Evolutionary conservation across 495 filamentous ascomycete genomes (phyloP).

Genomic region (Sabuloglossum arenarium): DNA sequence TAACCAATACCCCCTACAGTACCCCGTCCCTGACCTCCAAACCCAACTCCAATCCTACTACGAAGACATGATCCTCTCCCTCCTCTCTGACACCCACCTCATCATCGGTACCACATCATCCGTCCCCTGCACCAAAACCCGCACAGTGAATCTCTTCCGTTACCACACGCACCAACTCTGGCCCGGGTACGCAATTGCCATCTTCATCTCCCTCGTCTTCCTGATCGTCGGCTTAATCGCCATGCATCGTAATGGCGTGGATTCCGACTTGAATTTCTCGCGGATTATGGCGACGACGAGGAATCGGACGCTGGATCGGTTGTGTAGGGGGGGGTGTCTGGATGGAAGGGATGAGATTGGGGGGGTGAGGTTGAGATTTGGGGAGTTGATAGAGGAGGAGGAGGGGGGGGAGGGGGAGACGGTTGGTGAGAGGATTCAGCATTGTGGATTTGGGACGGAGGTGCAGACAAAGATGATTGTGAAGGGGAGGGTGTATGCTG

Average conservation of each 20-base stretch:
- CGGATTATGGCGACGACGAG: constrained; percentile 10
- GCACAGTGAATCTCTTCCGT: not conserved
- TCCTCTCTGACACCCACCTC: not conserved
- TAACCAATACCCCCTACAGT: not conserved
- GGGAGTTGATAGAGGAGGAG: not conserved
- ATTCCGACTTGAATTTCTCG: constrained; percentile 6
- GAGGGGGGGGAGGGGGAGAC: not conserved
- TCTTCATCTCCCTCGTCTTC: not conserved
- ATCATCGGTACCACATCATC: not conserved
- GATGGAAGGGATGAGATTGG: not conserved
- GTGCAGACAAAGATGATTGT: not conserved
- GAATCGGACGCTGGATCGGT: constrained; percentile 8
- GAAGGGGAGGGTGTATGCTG: not conserved
- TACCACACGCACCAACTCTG: not conserved
- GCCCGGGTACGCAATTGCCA: not conserved
- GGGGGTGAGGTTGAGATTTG: not conserved
- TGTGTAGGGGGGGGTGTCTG: constrained; percentile 8
- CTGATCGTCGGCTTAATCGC: constrained; percentile 5
- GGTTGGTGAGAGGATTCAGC: not conserved
- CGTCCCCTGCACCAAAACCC: not conserved
- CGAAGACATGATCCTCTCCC: not conserved
- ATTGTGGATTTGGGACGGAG: not conserved
- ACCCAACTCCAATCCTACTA: not conserved
- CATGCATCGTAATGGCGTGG: constrained; percentile 7
- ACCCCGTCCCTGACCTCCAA: not conserved